Evolutionary conservation across 345 rosid genomes (phyloP).

Genomic region (Heritiera fomes): DNA sequence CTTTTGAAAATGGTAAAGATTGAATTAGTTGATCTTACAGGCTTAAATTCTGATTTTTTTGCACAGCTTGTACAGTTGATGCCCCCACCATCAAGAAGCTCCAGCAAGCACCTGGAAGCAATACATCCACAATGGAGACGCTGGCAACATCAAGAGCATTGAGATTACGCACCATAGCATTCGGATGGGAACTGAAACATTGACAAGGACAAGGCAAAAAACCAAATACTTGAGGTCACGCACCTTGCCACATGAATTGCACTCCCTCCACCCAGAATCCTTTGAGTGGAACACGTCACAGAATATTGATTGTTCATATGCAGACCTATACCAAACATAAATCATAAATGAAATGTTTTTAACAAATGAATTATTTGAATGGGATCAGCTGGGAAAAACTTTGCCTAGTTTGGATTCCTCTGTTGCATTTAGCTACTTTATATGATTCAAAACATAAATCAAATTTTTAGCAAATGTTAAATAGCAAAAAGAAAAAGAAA

Average conservation of each 20-base stretch:
- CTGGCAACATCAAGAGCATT: slow-evolving; percentile 44
- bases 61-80: slow-evolving; percentile 70
- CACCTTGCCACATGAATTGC: slow-evolving; percentile 82
- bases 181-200: neutral
- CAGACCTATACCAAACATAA: slow-evolving; percentile 48
- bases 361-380: neutral
- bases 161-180: slow-evolving; percentile 14
- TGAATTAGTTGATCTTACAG: slow-evolving; percentile 50
- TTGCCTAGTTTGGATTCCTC: neutral
- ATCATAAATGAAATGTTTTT: neutral
- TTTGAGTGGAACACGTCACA: slow-evolving; percentile 76
- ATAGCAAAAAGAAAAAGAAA: neutral
- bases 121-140: slow-evolving; percentile 98
- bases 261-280: slow-evolving; percentile 97
- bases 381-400: neutral
- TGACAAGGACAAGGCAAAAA: neutral
- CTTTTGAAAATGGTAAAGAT: neutral
- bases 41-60: slow-evolving; percentile 47
- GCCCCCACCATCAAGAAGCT: slow-evolving; percentile 83
- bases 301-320: slow-evolving; percentile 66
- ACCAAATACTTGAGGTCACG: slow-evolving; percentile 15
- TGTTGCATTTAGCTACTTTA: slow-evolving; percentile 4
- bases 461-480: neutral
- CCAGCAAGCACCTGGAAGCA: slow-evolving; percentile 70
- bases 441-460: slow-evolving; percentile 8